Base-by-base conservation (phyloP, 1,284 basidiomycete genomes). In the Cryptococcus maquisensis region DNA sequence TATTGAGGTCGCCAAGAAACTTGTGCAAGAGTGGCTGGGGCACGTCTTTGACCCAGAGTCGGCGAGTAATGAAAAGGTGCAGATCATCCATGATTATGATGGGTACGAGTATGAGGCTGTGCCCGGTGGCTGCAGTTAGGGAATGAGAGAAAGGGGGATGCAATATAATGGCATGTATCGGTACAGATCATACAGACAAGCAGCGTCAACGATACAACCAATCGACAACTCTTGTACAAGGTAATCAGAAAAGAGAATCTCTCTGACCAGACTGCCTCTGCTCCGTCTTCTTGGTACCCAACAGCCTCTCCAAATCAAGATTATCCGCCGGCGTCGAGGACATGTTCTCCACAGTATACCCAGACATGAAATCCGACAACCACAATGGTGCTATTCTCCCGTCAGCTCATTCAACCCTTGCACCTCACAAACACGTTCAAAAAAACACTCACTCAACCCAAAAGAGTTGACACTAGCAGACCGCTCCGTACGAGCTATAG, bases 21-120 rank as follows among this genome's bases (percentile, higher is more conserved):
- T 79, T 18, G 73, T 73, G 3, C 66, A 67, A 55, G 77, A 79
- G 52, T 79, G 77, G 76, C 63, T 79, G 26, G 73, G 75, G 10
- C 75, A 79, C 63, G 67, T 63, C 35, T 79, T 79, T 44, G 78
- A 79, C 66, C 56, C 68, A 42, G 55, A 52, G 16, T 68, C 66
- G 47, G 72, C 76, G 3, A 71, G 67, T 36, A 75, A 74, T 2
- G 71, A 65, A 12, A 79, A 79, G 69, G 78, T 79, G 37, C 60
- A 73, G 55, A 75, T 67, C 32, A 75, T 79, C 39, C 57, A 60
- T 45, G 65, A 68, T 42, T 75, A 74, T 52, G 74, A 76, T 59
- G 57, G 57, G 23, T 58, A 40, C 37, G 59, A 58, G 24, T 58
- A 59, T 32, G 54, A 59, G 40, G 54, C 50, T 41, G 56, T 57